Evolutionary conservation across 2,329 filamentous ascomycete genomes (phyloP).

Genomic region (Phyllosticta citrichinensis): DNA sequence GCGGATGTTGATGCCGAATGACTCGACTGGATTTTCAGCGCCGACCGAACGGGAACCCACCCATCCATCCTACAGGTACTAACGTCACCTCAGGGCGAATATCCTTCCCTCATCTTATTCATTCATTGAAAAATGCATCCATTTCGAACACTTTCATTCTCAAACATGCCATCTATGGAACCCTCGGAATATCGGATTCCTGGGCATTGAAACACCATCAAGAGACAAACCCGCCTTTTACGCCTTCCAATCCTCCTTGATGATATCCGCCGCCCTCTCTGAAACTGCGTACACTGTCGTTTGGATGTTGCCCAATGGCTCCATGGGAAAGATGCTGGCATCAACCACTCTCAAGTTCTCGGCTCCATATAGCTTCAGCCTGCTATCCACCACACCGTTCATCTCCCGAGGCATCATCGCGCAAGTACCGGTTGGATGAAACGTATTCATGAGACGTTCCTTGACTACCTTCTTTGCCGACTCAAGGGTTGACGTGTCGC

Average conservation of each 20-base stretch:
- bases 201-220: no score
- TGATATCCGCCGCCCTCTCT: conserved; percentile 24
- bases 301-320: conserved; percentile 23
- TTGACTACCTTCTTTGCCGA: conserved; percentile 14
- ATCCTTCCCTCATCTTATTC: no score
- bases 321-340: conserved; percentile 16
- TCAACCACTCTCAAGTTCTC: conserved; percentile 11
- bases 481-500: background rate
- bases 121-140: no score
- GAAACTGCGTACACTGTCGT: conserved; percentile 25
- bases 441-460: conserved; percentile 21
- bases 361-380: conserved; percentile 19
- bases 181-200: no score
- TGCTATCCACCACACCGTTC: conserved; percentile 20
- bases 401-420: conserved; percentile 19
- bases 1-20: no score
- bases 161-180: no score
- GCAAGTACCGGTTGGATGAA: conserved; percentile 22
- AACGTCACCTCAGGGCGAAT: no score
- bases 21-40: no score
- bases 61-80: no score
- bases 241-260: conserved; percentile 12
- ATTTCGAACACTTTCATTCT: no score
- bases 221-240: background rate
- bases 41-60: no score